Percentiles rank a stretch among this genome's conserved stretches.
Evolutionary conservation across 805 yeast species (phyloP).

Genomic region (Pichia scutulata): DNA sequence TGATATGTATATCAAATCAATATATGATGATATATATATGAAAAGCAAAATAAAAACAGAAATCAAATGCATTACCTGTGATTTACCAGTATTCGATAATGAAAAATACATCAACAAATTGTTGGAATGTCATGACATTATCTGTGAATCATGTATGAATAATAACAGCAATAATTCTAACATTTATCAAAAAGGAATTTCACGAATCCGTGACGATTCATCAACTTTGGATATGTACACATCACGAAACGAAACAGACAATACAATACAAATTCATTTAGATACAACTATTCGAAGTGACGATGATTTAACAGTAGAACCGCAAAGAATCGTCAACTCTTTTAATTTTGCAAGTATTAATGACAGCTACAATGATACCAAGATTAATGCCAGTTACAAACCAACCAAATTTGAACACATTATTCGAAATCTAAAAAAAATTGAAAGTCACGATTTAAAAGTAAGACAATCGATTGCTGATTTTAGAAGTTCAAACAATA

Average conservation of each 20-base stretch:
- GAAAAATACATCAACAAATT: background rate
- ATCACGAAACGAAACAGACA: background rate
- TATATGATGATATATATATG: background rate
- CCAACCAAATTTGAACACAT: background rate
- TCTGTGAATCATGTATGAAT: background rate
- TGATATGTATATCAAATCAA: slow-evolving; percentile 3
- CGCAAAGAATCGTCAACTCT: background rate
- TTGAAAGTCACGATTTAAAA: slow-evolving; percentile 4
- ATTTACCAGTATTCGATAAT: background rate
- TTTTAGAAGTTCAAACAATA: background rate
- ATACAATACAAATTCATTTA: background rate
- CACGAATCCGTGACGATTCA: background rate
- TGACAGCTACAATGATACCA: background rate
- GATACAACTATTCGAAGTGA: slow-evolving; percentile 1
- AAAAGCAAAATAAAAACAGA: background rate
- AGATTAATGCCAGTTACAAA: background rate
- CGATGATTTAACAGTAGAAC: background rate
- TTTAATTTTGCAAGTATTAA: background rate
- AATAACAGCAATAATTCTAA: background rate
- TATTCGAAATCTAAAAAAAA: background rate
- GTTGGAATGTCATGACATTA: background rate
- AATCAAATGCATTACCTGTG: background rate
- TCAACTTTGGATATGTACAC: background rate
- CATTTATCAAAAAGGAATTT: background rate
- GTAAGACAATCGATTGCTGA: slow-evolving; percentile 7